Base-by-base conservation (phyloP, 495 filamentous ascomycete genomes). In the Neurospora sp. region DNA sequence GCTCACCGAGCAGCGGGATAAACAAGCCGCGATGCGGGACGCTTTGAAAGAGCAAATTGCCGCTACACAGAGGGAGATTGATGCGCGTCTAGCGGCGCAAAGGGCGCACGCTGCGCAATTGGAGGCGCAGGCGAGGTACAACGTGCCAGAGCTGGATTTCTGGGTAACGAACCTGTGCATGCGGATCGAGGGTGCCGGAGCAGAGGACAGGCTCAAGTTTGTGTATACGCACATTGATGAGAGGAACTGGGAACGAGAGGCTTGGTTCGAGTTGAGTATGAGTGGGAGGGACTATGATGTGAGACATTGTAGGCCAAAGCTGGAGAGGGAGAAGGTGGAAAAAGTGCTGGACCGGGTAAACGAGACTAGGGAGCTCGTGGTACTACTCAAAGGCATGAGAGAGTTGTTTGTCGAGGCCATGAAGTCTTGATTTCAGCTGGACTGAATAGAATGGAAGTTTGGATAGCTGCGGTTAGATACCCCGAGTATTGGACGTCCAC, bases 121-220 rank as follows among this genome's bases (percentile, higher is more conserved):
- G 37, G 92, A 96, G 79, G 86, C 90, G 39, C 95, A 98, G 82
- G 87, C 91, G 42, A 88, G 93, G 54, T 91, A 92, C 74, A 97
- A 98, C 81, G 87, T 91, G 60, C 96, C 96, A 3, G 96, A 99
- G 81, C 86, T 98, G 46, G 91, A 93, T 46, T 98, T 99, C 81
- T 99, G 96, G 96, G 91, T 96, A 78, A 91, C 92, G 72, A 93
- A 93, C 80, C 84, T 99, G 74, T 92, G 95, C 73, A 77, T 98
- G 84, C 86, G 91, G 70, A 95, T 99, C 79, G 95, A 98, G 80
- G 96, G 96, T 5, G 92, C 92, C 0, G 95, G 95, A 0, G 86
- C 87, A 70, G 90, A 92, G 72, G 95, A 98, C 82, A 86, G 93
- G 44, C 85, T 99, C 75, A 96, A 95, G 82, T 97, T 99, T 84